These are phyloP conservation scores for Diaporthe eres DNA, from an alignment of 2,329 filamentous ascomycete species.

Conservation along the genomic window DNA sequence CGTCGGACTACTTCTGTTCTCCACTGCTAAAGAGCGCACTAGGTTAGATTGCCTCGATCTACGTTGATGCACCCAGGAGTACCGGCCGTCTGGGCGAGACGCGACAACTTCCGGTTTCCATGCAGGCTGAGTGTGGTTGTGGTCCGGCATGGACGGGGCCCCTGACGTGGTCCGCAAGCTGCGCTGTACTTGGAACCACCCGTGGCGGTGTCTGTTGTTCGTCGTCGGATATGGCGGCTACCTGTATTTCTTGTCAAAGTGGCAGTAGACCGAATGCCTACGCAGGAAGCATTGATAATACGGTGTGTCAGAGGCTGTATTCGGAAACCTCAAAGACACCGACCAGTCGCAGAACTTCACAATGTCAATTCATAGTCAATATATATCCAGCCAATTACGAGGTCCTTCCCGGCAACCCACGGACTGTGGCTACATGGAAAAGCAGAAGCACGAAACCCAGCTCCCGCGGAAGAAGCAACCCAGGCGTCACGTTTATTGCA, in stretches of 20 bases:
- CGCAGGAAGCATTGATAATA: too few species aligned
- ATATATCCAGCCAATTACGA: background rate
- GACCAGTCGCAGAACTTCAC: background rate
- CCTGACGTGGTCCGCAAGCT: background rate
- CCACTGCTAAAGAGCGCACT: background rate
- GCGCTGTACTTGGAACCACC: background rate
- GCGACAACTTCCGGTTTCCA: background rate
- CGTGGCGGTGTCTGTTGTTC: background rate
- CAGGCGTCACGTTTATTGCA: slow-evolving; percentile 4
- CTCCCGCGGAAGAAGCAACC: background rate
- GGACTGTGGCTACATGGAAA: background rate
- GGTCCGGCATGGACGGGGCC: background rate
- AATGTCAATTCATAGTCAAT: background rate
- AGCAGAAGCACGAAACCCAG: background rate
- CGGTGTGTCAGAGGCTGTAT: background rate
- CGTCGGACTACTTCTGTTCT: slow-evolving; percentile 1
- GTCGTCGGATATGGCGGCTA: background rate
- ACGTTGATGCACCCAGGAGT: background rate
- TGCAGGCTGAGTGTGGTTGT: background rate
- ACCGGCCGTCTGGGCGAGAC: background rate
- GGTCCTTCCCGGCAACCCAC: too few species aligned
- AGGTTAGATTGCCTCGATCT: background rate
- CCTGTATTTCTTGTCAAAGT: background rate
- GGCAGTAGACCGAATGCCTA: background rate
- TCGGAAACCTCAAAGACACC: too few species aligned